A percentile compares a stretch with the other conserved stretches of the same genome.
phyloP scores from a whole-genome alignment of 2,329 filamentous ascomycete genomes.

The Ophiobolus disseminans region DNA sequence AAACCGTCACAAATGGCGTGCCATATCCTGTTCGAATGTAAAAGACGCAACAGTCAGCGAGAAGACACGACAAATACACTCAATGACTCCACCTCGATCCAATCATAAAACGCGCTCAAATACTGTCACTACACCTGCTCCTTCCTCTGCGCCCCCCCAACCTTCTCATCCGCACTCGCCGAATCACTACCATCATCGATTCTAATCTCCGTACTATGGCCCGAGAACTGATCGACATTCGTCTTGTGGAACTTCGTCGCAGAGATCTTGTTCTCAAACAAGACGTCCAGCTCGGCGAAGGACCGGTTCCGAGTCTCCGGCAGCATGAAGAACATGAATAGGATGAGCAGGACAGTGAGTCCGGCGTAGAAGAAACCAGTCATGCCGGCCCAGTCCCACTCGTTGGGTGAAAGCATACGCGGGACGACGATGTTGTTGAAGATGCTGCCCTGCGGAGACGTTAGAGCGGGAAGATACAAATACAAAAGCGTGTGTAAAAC shows the following conservation, averaged over 20 bases:
- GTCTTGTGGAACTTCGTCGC: slow-evolving; percentile 17
- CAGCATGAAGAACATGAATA: slow-evolving; percentile 45
- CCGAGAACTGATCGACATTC: slow-evolving; percentile 14
- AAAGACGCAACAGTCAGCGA: too few species aligned
- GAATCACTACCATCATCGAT: slow-evolving; percentile 4
- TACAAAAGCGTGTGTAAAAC: neutral
- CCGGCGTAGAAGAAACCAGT: slow-evolving; percentile 6
- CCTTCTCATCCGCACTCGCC: slow-evolving; percentile 8
- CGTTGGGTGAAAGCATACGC: slow-evolving; percentile 7
- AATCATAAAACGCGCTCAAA: too few species aligned
- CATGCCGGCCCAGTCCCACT: slow-evolving; percentile 10
- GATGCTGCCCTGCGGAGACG: slow-evolving; percentile 14
- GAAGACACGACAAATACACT: too few species aligned
- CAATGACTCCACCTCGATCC: too few species aligned
- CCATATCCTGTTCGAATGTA: too few species aligned
- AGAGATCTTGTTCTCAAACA: slow-evolving; percentile 41
- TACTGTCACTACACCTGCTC: slow-evolving; percentile 7
- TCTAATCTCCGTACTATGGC: slow-evolving; percentile 11
- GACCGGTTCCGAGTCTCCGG: slow-evolving; percentile 49
- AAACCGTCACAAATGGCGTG: too few species aligned
- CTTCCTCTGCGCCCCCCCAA: neutral
- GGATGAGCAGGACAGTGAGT: slow-evolving; percentile 17
- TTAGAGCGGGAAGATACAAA: neutral
- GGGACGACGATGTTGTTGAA: slow-evolving; percentile 35
- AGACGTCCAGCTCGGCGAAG: slow-evolving; percentile 49